Conservation (phyloP, 176 grass and related monocot genomes). For the Saccharum officinarum region DNA sequence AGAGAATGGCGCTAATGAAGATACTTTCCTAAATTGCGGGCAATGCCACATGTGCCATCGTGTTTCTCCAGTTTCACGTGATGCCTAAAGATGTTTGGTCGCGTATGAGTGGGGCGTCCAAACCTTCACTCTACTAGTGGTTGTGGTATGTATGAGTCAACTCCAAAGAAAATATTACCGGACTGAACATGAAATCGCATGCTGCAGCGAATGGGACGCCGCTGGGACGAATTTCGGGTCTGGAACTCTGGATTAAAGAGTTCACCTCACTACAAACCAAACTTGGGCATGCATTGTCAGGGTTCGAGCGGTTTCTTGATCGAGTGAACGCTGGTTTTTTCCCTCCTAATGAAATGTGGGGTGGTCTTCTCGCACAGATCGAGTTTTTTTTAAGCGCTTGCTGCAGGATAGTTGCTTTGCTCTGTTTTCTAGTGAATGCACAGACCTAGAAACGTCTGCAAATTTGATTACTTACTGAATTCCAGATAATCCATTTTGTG, state of each 20-base stretch:
- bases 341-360: not conserved
- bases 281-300: not conserved
- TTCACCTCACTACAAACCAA: not conserved
- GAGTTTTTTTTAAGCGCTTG: not conserved
- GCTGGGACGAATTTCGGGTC: not conserved
- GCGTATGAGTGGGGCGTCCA: not conserved
- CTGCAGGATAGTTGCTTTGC: not conserved
- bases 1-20: no score
- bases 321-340: not conserved
- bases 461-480: not conserved
- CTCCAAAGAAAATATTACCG: not conserved
- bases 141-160: not conserved
- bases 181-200: not conserved
- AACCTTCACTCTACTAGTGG: not conserved
- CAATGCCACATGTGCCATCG: constrained; percentile 5
- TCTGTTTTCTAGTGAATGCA: not conserved
- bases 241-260: not conserved
- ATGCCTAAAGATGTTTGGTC: constrained; percentile 18
- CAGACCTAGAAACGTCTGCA: not conserved
- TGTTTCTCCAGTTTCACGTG: not conserved
- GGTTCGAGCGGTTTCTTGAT: not conserved
- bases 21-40: not conserved
- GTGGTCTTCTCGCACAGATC: not conserved
- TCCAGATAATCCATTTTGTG: not conserved
- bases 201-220: not conserved